A percentile compares a stretch with the other conserved stretches of the same genome.
Conservation (phyloP, 2,329 filamentous ascomycete genomes). For the Talaromyces sp. region DNA sequence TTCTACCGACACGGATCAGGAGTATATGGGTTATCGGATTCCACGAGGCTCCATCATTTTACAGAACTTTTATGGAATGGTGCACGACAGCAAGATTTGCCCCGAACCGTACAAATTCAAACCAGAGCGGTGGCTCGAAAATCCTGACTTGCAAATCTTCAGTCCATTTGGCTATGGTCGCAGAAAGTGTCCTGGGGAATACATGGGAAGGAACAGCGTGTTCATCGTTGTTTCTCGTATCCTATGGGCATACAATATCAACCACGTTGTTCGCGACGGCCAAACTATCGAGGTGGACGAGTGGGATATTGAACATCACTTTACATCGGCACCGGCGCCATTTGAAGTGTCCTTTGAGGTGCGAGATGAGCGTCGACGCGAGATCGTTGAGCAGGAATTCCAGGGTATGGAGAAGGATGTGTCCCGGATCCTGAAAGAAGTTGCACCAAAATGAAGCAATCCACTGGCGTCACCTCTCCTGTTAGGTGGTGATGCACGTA, state of each 20-base stretch:
- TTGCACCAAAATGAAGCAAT: neutral
- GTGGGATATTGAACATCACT: constrained; percentile 29
- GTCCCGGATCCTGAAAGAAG: neutral
- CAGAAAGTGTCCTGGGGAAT: constrained; percentile 44
- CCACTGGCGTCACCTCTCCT: neutral
- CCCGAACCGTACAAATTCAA: constrained; percentile 33
- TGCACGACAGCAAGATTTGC: constrained; percentile 40
- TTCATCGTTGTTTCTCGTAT: constrained; percentile 60
- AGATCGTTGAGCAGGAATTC: neutral
- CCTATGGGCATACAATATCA: constrained; percentile 44
- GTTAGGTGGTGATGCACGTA: neutral
- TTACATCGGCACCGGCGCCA: constrained; percentile 28
- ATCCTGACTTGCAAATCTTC: constrained; percentile 51
- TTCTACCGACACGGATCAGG: constrained; percentile 47
- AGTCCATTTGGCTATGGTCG: constrained; percentile 59
- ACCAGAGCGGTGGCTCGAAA: constrained; percentile 38
- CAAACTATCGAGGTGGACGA: constrained; percentile 39
- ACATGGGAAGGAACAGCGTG: constrained; percentile 36
- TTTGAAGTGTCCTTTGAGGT: constrained; percentile 24
- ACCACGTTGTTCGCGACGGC: constrained; percentile 31
- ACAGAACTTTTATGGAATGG: constrained; percentile 45
- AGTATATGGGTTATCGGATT: constrained; percentile 50
- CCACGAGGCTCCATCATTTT: constrained; percentile 45
- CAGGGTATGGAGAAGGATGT: neutral
- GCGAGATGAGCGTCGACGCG: neutral